Conservation (phyloP, 2,329 filamentous ascomycete species). For the Nigrospora oryzae region DNA sequence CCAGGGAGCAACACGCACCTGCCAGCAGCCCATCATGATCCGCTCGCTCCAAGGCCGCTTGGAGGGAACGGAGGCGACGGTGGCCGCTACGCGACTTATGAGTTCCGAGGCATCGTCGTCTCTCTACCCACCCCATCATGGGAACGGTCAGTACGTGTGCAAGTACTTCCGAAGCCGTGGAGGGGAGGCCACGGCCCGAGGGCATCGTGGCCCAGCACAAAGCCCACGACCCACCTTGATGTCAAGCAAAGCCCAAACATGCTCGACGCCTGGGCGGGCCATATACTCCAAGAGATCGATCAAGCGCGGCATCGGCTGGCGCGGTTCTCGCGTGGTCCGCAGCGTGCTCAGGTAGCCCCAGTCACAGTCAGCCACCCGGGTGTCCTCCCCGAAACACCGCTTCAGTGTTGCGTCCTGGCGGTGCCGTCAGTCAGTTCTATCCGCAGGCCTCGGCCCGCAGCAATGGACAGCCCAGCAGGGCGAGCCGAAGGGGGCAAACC, state of each 20-base stretch:
- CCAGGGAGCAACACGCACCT: constrained; percentile 32
- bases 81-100: constrained; percentile 59
- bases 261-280: constrained; percentile 50
- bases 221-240: constrained; percentile 57
- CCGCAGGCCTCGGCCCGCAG: not conserved
- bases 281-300: constrained; percentile 68
- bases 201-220: too few species aligned
- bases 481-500: constrained; percentile 11
- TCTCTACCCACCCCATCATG: constrained; percentile 31
- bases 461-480: not conserved
- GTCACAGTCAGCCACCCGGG: constrained; percentile 65
- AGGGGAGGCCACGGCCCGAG: too few species aligned
- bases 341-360: constrained; percentile 67
- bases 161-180: not conserved
- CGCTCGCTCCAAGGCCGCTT: constrained; percentile 60
- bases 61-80: constrained; percentile 44
- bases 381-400: constrained; percentile 71
- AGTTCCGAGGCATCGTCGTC: constrained; percentile 64
- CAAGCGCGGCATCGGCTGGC: constrained; percentile 65
- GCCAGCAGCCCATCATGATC: constrained; percentile 78
- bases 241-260: constrained; percentile 77
- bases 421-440: not conserved
- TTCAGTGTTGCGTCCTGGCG: constrained; percentile 63
- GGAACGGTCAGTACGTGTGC: not conserved
- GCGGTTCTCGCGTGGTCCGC: constrained; percentile 58